Conservation (phyloP, 148 eudicot species). For the Vaccinium vitisidaea region DNA sequence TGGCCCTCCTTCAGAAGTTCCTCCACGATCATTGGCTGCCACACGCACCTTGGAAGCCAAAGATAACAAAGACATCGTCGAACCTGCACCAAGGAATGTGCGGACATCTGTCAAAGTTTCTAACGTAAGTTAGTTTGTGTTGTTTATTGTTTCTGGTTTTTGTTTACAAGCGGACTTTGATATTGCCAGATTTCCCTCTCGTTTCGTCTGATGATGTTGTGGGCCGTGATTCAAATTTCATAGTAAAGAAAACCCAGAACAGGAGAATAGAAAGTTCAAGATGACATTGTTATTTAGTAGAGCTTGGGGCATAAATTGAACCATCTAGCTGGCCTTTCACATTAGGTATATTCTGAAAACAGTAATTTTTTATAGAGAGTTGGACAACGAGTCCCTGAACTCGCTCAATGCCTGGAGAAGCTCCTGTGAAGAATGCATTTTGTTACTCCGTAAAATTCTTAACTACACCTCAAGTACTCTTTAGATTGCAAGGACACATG, state of each 20-base stretch:
- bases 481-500: neutral
- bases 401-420: neutral
- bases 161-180: neutral
- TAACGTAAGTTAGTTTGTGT: conserved; percentile 52
- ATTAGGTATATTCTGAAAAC: neutral
- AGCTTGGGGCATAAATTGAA: neutral
- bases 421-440: neutral
- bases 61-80: conserved; percentile 59
- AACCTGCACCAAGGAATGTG: conserved; percentile 72
- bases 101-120: conserved; percentile 94
- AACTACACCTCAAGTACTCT: neutral
- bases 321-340: neutral
- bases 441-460: neutral
- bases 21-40: conserved; percentile 69
- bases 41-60: conserved; percentile 59
- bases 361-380: neutral
- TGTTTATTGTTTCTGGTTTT: conserved; percentile 4
- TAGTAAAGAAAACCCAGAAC: neutral
- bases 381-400: neutral
- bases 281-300: neutral
- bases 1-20: conserved; percentile 82
- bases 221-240: neutral
- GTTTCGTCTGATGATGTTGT: neutral
- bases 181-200: neutral
- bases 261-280: neutral